A percentile compares a stretch with the other conserved stretches of the same genome.
Conservation (phyloP, 768 basidiomycete genomes). For the Termitomyces sp. region DNA sequence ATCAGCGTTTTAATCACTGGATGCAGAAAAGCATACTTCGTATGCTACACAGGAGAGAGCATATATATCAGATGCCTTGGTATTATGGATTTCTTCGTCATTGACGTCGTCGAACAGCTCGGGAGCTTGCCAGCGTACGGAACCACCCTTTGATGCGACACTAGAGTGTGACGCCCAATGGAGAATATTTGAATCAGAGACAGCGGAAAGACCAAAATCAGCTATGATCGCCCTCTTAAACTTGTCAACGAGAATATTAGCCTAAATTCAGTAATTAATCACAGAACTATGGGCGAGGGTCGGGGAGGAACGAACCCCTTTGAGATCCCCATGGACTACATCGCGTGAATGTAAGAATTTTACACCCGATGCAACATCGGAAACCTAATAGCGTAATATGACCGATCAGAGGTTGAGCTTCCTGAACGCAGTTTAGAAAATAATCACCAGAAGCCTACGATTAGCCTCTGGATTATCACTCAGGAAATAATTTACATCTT, state of each 20-base stretch:
- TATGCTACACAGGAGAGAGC: conserved; percentile 17
- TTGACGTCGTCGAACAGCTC: conserved; percentile 15
- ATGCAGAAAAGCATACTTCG: conserved; percentile 8
- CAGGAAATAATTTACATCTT: conserved; percentile 23
- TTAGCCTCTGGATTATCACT: conserved; percentile 8
- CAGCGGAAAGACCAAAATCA: conserved; percentile 20
- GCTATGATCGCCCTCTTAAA: conserved; percentile 16
- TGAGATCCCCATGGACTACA: conserved; percentile 42
- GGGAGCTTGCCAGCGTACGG: conserved; percentile 18
- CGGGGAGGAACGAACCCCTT: conserved; percentile 26
- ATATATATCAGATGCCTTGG: conserved; percentile 17
- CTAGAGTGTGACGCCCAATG: conserved; percentile 13
- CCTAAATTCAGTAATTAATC: conserved; percentile 3
- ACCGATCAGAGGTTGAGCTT: background rate
- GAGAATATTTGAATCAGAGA: conserved; percentile 13
- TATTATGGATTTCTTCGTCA: conserved; percentile 8
- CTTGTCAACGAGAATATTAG: conserved; percentile 20
- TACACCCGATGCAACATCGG: conserved; percentile 27
- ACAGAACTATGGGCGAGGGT: too few relatives aligned
- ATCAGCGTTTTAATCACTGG: background rate
- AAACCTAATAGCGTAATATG: conserved; percentile 16
- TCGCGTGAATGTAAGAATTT: conserved; percentile 26
- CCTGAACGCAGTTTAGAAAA: background rate
- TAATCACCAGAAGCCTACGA: conserved; percentile 3
- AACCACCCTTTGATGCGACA: conserved; percentile 10